Percentiles rank a stretch among this genome's conserved stretches.
phyloP scores from a whole-genome alignment of 345 rosid genomes.

The Melaleuca quinquenervia region DNA sequence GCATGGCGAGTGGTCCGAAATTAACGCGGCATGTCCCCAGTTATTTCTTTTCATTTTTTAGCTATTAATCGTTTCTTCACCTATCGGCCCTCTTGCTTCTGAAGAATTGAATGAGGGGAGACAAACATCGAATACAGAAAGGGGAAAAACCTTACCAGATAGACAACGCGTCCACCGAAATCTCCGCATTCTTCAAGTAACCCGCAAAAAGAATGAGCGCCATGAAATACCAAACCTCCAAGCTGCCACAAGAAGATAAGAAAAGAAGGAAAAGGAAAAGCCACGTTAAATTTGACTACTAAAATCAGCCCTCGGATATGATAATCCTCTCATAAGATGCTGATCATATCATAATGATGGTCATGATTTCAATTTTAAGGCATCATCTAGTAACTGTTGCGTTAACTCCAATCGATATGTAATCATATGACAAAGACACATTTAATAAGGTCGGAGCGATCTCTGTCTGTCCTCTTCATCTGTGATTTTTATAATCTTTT shows the following conservation, averaged over 20 bases:
- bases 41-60: not conserved
- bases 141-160: constrained; percentile 36
- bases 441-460: not conserved
- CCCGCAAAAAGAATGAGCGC: constrained; percentile 76
- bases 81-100: not conserved
- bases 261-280: not conserved
- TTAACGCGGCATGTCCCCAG: not conserved
- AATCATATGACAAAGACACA: not conserved
- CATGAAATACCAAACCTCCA: constrained; percentile 82
- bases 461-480: not conserved
- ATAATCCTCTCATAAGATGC: too few species aligned
- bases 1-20: not conserved
- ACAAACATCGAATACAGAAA: not conserved
- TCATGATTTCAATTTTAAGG: not conserved
- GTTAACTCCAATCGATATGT: not conserved
- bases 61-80: not conserved
- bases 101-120: not conserved
- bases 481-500: not conserved
- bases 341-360: too few species aligned
- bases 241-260: constrained; percentile 23
- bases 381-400: not conserved
- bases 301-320: too few species aligned
- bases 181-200: constrained; percentile 61
- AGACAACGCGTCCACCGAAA: constrained; percentile 77
- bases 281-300: not conserved